Conservation (phyloP, 805 yeast genomes). For the Saturnispora silvae region DNA sequence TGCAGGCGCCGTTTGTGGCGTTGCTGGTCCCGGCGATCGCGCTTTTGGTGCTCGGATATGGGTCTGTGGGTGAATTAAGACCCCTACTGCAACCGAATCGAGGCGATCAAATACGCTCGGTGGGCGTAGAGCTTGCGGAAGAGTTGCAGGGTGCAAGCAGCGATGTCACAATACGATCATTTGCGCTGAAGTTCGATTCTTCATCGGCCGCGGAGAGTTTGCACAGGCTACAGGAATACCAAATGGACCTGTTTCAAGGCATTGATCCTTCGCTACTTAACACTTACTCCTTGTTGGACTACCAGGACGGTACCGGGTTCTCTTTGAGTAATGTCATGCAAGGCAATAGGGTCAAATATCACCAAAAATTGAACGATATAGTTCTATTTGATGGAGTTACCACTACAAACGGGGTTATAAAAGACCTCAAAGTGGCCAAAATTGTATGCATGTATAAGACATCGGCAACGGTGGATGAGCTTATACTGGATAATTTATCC, state of each 20-base stretch:
- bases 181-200: background rate
- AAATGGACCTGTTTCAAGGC: constrained; percentile 2
- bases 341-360: constrained; percentile 15
- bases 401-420: constrained; percentile 34
- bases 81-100: background rate
- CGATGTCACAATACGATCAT: background rate
- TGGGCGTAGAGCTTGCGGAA: too few species aligned
- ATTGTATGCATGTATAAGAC: background rate
- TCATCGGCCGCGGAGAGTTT: background rate
- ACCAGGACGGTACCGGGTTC: too few species aligned
- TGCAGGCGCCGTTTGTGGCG: background rate
- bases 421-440: constrained; percentile 9
- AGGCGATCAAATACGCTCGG: too few species aligned
- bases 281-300: constrained; percentile 32
- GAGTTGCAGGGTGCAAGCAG: too few species aligned
- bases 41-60: background rate
- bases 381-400: constrained; percentile 29
- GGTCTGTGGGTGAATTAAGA: background rate
- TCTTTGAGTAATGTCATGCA: too few species aligned
- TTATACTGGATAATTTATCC: background rate
- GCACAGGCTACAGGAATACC: background rate
- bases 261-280: background rate
- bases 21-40: background rate
- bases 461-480: background rate
- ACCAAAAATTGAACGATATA: constrained; percentile 18